A percentile compares a stretch with the other conserved stretches of the same genome.
These are phyloP conservation scores for Elsinoe perseae DNA, from an alignment of 2,329 filamentous ascomycete species.

Conservation along the genomic window DNA sequence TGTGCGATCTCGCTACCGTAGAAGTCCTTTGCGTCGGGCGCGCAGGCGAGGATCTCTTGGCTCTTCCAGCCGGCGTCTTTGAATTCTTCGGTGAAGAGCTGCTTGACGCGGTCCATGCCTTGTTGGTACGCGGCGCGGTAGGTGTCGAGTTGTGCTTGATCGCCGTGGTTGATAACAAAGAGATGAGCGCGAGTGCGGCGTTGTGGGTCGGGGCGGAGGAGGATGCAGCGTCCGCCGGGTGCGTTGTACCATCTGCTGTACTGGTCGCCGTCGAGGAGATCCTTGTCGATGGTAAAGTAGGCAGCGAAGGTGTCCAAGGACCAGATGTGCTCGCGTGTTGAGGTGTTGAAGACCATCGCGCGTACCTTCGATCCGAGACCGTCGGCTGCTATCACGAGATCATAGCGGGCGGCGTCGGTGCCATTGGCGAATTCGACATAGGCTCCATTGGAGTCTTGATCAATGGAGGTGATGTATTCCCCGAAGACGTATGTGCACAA, in stretches of 20 bases:
- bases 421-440: constrained; percentile 38
- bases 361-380: constrained; percentile 22
- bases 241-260: constrained; percentile 20
- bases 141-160: constrained; percentile 6
- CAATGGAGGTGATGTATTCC: constrained; percentile 30
- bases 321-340: constrained; percentile 17
- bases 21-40: constrained; percentile 27
- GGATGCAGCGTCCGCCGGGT: constrained; percentile 18
- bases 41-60: constrained; percentile 31
- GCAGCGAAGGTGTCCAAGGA: constrained; percentile 21
- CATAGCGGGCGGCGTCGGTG: constrained; percentile 19
- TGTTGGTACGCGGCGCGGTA: constrained; percentile 21
- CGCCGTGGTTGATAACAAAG: constrained; percentile 20
- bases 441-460: constrained; percentile 31
- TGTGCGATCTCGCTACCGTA: constrained; percentile 25
- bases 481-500: constrained; percentile 28
- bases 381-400: constrained; percentile 25
- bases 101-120: constrained; percentile 21
- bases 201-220: constrained; percentile 24
- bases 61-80: constrained; percentile 27
- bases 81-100: constrained; percentile 23
- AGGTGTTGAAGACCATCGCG: constrained; percentile 20
- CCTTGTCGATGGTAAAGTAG: constrained; percentile 25
- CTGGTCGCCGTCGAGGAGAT: constrained; percentile 18
- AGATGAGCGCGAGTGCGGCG: constrained; percentile 19